phyloP scores from a whole-genome alignment of 192 early-diverging fungal species.

The Backusella morwellensis region DNA sequence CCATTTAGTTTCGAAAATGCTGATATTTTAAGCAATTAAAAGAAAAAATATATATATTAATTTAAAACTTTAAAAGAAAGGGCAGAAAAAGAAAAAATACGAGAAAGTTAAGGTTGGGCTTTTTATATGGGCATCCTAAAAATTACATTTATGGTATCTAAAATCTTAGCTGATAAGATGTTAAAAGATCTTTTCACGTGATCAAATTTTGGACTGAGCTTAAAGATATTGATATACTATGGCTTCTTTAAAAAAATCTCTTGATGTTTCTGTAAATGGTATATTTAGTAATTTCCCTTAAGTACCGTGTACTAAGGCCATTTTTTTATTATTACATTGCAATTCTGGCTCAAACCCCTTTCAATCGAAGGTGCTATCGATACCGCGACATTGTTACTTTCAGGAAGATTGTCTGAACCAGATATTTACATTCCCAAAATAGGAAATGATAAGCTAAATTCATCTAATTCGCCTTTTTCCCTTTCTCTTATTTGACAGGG shows the following conservation, averaged over 20 bases:
- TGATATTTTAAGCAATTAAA: not conserved
- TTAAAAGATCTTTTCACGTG: not conserved
- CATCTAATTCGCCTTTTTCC: not conserved
- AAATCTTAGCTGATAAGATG: conserved; percentile 4
- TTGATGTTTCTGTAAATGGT: not conserved
- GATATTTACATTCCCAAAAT: not conserved
- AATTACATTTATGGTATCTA: not conserved
- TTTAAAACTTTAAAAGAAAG: not conserved
- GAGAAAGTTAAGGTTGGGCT: not conserved
- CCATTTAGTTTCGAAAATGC: not conserved
- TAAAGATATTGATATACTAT: not conserved
- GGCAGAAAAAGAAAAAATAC: not conserved
- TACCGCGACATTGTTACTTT: not conserved
- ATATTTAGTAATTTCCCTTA: not conserved
- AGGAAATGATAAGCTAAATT: not conserved
- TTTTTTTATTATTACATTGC: not conserved
- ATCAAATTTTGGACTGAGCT: not conserved
- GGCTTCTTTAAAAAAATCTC: not conserved
- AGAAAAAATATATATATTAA: not conserved
- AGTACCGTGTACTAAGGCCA: not conserved
- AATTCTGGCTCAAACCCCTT: not conserved
- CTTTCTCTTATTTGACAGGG: conserved; percentile 14
- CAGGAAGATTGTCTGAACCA: not conserved
- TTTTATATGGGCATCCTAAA: not conserved
- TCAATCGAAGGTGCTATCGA: not conserved